Percentiles rank a stretch among this genome's conserved stretches.
Conservation (phyloP, 495 filamentous ascomycete genomes). For the Aspergillus sparsus region DNA sequence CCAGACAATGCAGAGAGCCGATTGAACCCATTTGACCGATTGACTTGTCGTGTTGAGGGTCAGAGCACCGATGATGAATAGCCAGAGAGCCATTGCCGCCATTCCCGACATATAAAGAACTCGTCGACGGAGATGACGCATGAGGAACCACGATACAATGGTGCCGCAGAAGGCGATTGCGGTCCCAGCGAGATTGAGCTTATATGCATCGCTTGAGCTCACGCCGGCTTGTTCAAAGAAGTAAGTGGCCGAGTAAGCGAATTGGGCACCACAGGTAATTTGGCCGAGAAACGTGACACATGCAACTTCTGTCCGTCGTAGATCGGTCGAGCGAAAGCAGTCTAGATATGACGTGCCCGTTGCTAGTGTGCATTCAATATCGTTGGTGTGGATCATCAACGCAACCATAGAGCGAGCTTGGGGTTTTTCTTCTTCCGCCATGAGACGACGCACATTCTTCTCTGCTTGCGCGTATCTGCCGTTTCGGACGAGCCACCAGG, state of each 20-base stretch:
- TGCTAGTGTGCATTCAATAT: constrained; percentile 34
- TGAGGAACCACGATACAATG: constrained; percentile 63
- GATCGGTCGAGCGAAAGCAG: constrained; percentile 42
- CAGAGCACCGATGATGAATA: constrained; percentile 59
- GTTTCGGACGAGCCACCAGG: constrained; percentile 48
- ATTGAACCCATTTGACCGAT: constrained; percentile 50
- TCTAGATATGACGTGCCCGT: constrained; percentile 39
- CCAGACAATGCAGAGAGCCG: constrained; percentile 57
- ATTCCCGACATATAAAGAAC: constrained; percentile 55
- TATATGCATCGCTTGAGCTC: constrained; percentile 54
- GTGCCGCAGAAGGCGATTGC: constrained; percentile 66
- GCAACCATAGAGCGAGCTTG: constrained; percentile 45
- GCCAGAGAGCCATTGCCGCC: constrained; percentile 46
- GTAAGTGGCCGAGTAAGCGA: constrained; percentile 35
- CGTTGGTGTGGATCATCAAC: constrained; percentile 43
- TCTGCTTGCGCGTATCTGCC: constrained; percentile 47
- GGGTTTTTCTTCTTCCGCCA: constrained; percentile 11
- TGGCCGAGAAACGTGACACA: constrained; percentile 27
- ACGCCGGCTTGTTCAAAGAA: constrained; percentile 64
- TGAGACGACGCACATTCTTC: constrained; percentile 43
- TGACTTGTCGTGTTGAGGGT: constrained; percentile 48
- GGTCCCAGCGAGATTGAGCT: constrained; percentile 65
- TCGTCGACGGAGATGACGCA: constrained; percentile 56
- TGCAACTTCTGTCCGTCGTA: constrained; percentile 44
- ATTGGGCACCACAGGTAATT: constrained; percentile 16